These are phyloP conservation scores for Sporothrix phasma DNA, from an alignment of 2,329 filamentous ascomycete species.

Conservation along the genomic window DNA sequence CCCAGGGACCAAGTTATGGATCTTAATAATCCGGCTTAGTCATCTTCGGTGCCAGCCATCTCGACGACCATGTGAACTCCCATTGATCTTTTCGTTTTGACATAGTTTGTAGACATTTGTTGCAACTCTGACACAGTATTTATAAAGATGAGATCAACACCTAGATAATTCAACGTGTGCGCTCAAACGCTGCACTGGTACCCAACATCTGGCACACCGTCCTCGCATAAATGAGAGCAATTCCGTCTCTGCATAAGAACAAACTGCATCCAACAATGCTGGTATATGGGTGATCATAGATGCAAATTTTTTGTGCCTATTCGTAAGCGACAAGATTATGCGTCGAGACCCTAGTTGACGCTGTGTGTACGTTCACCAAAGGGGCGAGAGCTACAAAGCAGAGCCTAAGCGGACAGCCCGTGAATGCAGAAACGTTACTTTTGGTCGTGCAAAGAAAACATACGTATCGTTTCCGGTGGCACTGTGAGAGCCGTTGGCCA, in stretches of 20 bases:
- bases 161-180: too few relatives aligned
- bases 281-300: too few relatives aligned
- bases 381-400: slow-evolving; percentile 7
- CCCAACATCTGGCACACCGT: too few relatives aligned
- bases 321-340: background rate
- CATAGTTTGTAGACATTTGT: too few relatives aligned
- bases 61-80: background rate
- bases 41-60: background rate
- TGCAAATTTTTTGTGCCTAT: too few relatives aligned
- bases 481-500: slow-evolving; percentile 25
- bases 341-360: slow-evolving; percentile 6
- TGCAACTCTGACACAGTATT: too few relatives aligned
- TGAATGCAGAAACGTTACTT: background rate
- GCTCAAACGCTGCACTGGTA: too few relatives aligned
- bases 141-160: too few relatives aligned
- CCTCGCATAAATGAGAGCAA: too few relatives aligned
- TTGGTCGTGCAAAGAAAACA: background rate
- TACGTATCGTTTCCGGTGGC: slow-evolving; percentile 26
- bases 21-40: background rate
- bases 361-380: slow-evolving; percentile 3
- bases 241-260: too few relatives aligned
- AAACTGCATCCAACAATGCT: too few relatives aligned
- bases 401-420: background rate
- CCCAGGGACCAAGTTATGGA: background rate
- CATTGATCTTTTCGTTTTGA: too few relatives aligned